Base-by-base conservation (phyloP, 495 filamentous ascomycete species). In the Glarea lozoyensis region DNA sequence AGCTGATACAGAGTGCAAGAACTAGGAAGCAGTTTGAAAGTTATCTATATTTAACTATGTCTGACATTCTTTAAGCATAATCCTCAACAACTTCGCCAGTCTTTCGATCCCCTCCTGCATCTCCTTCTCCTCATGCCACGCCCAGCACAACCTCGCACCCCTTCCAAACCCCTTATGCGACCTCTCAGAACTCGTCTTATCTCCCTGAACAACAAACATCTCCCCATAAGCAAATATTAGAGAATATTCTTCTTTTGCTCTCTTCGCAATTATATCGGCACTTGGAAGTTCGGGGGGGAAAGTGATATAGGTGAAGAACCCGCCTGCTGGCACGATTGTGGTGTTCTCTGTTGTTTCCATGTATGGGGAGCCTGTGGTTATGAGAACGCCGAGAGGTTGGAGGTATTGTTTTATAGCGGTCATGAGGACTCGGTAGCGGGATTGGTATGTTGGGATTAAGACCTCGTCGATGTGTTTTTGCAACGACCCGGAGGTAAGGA, bases 281-380 rank as follows among this genome's bases (percentile, higher is more conserved):
- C n/a, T n/a, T n/a, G 32, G 42, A 16, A 37, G 25, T 3, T 60
- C 57, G 18, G 52, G 40, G 0, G 82, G 81, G 13, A 92, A 58
- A 4, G 60, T 59, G 16, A 89, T 55, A 83, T 85, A 92, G 24
- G 86, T 61, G 56, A 89, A 90, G 56, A 84, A 90, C 0, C 86
- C 86, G 0, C 86, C 86, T 29, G 63, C 66, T 15, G 70, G 40
- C 1, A 57, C 49, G 9, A 42, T 41, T 4, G n/a, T n/a, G n/a
- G 40, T 40, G 1, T 21, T 20, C 2, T 49, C 40, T 3, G 49
- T 56, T 0, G 41, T 23, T n/a, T 25, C 40, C 5, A 25, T 43
- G 1, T 41, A 41, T 2, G 38, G 21, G 10, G 15, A n/a, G n/a
- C 38, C 38, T 5, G 38, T 41, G 4, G 21, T 7, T 29, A 29